Base-by-base conservation (phyloP, 2,329 filamentous ascomycete genomes). In the Pseudophaeomoniella oleicola region DNA sequence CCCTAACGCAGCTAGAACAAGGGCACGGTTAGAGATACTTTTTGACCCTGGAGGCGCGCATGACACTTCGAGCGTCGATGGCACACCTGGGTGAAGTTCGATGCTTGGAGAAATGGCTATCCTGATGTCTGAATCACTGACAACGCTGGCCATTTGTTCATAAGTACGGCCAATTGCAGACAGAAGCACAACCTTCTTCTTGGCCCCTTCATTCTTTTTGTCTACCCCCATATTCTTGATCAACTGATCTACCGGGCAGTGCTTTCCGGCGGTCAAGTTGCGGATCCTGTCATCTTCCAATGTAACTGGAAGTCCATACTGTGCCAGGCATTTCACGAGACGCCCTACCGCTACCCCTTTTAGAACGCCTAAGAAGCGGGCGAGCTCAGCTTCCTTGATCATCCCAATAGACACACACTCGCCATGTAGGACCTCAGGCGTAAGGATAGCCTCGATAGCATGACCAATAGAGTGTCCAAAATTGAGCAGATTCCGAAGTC, bases 401-500 rank as follows among this genome's bases (percentile, higher is more conserved):
- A 98, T 98, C 16, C 90, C 90, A 47, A 98, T 93, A 15, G 90
- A 85, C 9, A 98, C 88, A 44, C 83, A 86, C 56, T 98, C 90
- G 42, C 90, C 90, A 52, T 98, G 90, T 4, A 98, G 73, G 27
- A 98, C 77, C 57, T 98, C 88, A 0, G 90, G 90, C 0, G 92
- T 93, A 30, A 96, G 69, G 32, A 98, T 86, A 17, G 90, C 90
- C 61, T 98, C 90, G 49, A 88, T 86, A 13, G 90, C 90, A 59
- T 98, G 90, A 11, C 90, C 90, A 46, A 98, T 96, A 1, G 90
- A 96, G 56, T 98, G 90, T 19, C 90, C 90, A 60, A 94, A 96
- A 59, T 98, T 98, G 42, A 98, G 70, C 37, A 98, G 69, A 56
- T 98, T 98, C 42, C 90, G 78, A 40, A 98, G 64, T 10, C 90